Base-by-base conservation (phyloP, 345 rosid species). In the Physaria fendleri region DNA sequence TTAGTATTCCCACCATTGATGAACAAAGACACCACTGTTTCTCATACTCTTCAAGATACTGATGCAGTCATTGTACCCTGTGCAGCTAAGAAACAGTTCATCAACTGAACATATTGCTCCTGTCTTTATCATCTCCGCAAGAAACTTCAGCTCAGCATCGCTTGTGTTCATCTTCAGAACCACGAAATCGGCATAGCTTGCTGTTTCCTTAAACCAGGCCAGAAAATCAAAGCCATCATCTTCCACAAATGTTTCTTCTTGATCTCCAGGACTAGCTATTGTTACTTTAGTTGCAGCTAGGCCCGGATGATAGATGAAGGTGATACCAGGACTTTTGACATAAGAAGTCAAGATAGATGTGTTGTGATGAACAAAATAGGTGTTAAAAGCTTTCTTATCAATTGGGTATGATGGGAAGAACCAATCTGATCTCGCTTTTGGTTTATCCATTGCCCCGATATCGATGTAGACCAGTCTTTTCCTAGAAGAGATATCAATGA, bases 1-100 rank as follows among this genome's bases (percentile, higher is more conserved):
- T 55, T 65, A 87, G 35, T 76, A 66, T 34, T 71, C 85, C 85
- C 87, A 82, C 95, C 97, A 84, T 8, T 86, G 92, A 74, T 86
- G 97, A 25, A 78, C 95, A 75, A 71, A 90, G 62, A 86, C 78
- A 42, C 97, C 95, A 24, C 59, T 69, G 65, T 65, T 76, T 71
- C 92, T 73, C 38, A 86, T 81, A 65, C 74, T 74, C n/a, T 64
- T 68, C 69, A 69, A 82, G 62, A 81, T 71, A 22, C 75, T 77
- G 61, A 67, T 42, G 62, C 95, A 90, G 14, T 64, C 76, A 28
- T 17, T 17, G 12, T 38, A 52, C 24, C 62, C 76, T 0, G 75
- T 54, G 71, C 91, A 89, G 37, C 74, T 76, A 5, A 89, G 85
- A 44, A 89, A 79, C 33, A 89, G 76, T 71, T 89, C 97, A 5